phyloP scores from a whole-genome alignment of 352 stramenopile genomes.

The Pythium vanterpoolii region DNA sequence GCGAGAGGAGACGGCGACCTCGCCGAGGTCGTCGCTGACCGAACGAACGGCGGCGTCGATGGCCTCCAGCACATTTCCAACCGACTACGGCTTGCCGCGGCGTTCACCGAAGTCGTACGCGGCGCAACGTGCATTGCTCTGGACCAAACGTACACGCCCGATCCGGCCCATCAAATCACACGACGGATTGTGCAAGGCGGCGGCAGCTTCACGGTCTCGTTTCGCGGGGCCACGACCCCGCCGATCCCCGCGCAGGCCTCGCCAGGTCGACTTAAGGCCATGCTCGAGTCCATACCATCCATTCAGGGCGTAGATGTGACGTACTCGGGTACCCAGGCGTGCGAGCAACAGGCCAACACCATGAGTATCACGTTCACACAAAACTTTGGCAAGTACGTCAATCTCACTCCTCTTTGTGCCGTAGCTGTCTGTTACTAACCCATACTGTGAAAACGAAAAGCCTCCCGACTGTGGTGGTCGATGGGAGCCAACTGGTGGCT shows the following conservation, averaged over 20 bases:
- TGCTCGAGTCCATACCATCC: constrained; percentile 41
- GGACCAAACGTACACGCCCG: constrained; percentile 41
- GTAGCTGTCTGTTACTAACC: neutral
- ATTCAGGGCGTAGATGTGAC: constrained; percentile 55
- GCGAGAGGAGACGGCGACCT: constrained; percentile 52
- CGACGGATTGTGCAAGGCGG: constrained; percentile 38
- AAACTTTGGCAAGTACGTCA: constrained; percentile 74
- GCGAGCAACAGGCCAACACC: constrained; percentile 56
- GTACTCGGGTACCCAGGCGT: constrained; percentile 54
- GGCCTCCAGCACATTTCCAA: constrained; percentile 64
- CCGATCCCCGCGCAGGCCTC: constrained; percentile 56
- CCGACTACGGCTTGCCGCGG: constrained; percentile 46
- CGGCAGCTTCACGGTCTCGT: constrained; percentile 52
- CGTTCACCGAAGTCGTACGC: constrained; percentile 51
- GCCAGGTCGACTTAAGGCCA: constrained; percentile 25
- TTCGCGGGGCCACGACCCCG: constrained; percentile 55
- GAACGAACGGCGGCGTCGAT: constrained; percentile 44
- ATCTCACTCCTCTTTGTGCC: neutral
- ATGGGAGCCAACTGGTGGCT: constrained; percentile 27
- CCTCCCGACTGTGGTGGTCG: constrained; percentile 51
- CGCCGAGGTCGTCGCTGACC: constrained; percentile 39
- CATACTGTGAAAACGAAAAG: constrained; percentile 17
- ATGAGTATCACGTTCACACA: constrained; percentile 75
- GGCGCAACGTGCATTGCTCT: constrained; percentile 48
- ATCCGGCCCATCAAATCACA: constrained; percentile 44